Evolutionary conservation across 2,329 filamentous ascomycete species (phyloP), one percentile per base, ranked within the genome.

Genomic region (Xylariaceae sp.): DNA sequence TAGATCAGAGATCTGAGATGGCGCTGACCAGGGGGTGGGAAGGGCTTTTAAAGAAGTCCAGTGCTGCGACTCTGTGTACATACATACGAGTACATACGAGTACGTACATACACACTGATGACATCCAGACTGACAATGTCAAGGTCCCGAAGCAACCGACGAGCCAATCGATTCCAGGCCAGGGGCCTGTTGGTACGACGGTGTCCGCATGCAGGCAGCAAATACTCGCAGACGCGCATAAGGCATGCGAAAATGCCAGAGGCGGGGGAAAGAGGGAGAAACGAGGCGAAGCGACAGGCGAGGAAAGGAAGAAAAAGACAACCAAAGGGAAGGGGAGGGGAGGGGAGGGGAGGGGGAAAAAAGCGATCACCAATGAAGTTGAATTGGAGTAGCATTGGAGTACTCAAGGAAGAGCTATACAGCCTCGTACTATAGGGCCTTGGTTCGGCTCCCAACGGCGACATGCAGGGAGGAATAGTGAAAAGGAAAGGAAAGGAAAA

Each of bases 391-490:
- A 50, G 48, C 10, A 51, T 51, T 51, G 49, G 49, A 51, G 49
- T 51, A 34, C 17, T 17, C 4, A 51, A 30, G 57, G 60, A 61
- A 62, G 56, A 64, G 63, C 61, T 67, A 69, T 69, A 69, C 51
- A 52, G 61, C 63, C 61, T 68, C 68, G 63, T 69, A 62, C 65
- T 69, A 69, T 69, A 68, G 59, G 23, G 62, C 60, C 44, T 51
- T 9, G 50, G 54, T 62, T 69, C 62, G 68, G 67, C 65, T 67
- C 51, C 63, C 63, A 55, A 64, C 69, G 69, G 68, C 65, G 65
- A 62, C 62, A 60, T 71, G 69, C 68, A 71, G 68, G 64, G 64
- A 63, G 23, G 23, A 30, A 30, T 5, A 5, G 23, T 18, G 17
- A 18, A 18, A 30, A 30, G 23, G 23, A 5, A 5, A 30, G 23